Evolutionary conservation across 2,329 filamentous ascomycete genomes (phyloP).

Genomic region (Thielaviopsis cerberus): DNA sequence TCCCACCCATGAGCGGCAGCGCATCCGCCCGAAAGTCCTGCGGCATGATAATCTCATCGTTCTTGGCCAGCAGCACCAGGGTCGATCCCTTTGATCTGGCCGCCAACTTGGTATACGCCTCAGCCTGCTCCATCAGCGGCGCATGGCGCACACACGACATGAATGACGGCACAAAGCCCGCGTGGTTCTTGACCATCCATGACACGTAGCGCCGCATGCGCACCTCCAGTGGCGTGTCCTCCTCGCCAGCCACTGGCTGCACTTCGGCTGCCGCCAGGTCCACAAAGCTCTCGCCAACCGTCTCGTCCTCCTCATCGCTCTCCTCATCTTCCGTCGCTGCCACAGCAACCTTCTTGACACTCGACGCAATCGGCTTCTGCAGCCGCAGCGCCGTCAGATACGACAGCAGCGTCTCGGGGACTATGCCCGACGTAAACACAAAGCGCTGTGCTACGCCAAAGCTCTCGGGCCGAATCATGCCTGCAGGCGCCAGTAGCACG

Average conservation of each 20-base stretch:
- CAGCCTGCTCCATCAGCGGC: constrained; percentile 34
- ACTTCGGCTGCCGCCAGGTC: constrained; percentile 27
- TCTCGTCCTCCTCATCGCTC: constrained; percentile 7
- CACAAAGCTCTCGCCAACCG: constrained; percentile 17
- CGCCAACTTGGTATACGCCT: constrained; percentile 30
- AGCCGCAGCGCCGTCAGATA: constrained; percentile 30
- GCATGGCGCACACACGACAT: constrained; percentile 37
- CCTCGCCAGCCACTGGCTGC: constrained; percentile 15
- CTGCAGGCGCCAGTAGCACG: constrained; percentile 60
- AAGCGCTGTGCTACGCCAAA: constrained; percentile 31
- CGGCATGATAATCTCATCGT: constrained; percentile 34
- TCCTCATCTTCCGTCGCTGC: neutral
- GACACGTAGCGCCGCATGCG: constrained; percentile 32
- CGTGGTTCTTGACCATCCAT: constrained; percentile 39
- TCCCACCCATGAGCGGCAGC: constrained; percentile 32
- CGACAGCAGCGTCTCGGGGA: constrained; percentile 34
- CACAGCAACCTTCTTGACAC: constrained; percentile 14
- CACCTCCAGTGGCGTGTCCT: constrained; percentile 23
- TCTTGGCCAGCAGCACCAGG: constrained; percentile 31
- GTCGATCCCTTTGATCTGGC: constrained; percentile 25
- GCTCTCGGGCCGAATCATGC: constrained; percentile 43
- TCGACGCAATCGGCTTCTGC: constrained; percentile 29
- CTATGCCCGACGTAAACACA: constrained; percentile 34
- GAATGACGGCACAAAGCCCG: constrained; percentile 41
- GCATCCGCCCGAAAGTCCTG: constrained; percentile 30